Conservation (phyloP, 129 eudicot species). For the Pulicaria dysenterica region DNA sequence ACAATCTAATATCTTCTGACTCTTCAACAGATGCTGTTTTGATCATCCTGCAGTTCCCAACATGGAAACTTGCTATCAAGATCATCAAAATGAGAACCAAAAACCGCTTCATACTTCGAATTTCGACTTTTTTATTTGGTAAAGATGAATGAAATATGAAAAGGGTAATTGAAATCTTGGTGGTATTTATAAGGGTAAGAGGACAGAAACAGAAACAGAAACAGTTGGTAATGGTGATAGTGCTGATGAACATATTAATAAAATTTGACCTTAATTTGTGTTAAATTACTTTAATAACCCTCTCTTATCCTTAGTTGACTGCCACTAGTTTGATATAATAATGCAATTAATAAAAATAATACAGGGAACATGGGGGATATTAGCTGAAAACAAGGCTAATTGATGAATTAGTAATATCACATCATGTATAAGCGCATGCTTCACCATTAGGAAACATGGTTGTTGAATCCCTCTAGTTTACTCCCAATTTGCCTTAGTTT, state of each 20-base stretch:
- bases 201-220: conserved; percentile 12
- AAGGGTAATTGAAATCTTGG: conserved; percentile 25
- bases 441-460: conserved; percentile 20
- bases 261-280: conserved; percentile 22
- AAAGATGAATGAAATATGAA: conserved; percentile 29
- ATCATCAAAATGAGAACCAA: conserved; percentile 29
- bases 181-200: conserved; percentile 21
- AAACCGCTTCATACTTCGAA: conserved; percentile 29
- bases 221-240: conserved; percentile 37
- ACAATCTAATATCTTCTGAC: conserved; percentile 11
- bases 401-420: conserved; percentile 9
- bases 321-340: conserved; percentile 29
- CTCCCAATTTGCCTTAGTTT: conserved; percentile 25
- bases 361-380: conserved; percentile 24
- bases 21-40: conserved; percentile 28
- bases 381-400: conserved; percentile 25
- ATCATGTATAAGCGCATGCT: conserved; percentile 26
- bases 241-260: conserved; percentile 26
- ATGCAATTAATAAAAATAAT: neutral
- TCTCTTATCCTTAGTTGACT: conserved; percentile 38
- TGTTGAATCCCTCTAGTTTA: conserved; percentile 23
- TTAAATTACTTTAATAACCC: conserved; percentile 35
- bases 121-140: neutral
- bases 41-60: conserved; percentile 35
- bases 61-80: conserved; percentile 33